Base-by-base conservation (phyloP, 2,329 filamentous ascomycete species). In the Alternaria hordeiaustralica region DNA sequence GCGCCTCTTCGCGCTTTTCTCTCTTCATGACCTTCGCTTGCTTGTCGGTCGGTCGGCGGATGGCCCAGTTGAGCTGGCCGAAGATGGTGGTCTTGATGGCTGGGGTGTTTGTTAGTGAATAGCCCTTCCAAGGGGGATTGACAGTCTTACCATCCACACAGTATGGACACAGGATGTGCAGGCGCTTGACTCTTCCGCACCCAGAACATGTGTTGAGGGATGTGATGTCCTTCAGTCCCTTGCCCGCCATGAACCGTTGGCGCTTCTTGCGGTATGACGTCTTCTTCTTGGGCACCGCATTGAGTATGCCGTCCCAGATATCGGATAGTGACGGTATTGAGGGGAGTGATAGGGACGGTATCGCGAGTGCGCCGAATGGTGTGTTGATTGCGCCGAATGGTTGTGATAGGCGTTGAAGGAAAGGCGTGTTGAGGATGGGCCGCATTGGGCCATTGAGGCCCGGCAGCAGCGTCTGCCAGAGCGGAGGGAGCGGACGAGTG, bases 241-340 rank as follows among this genome's bases (percentile, higher is more conserved):
- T 99, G 76, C 96, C 96, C 23, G 94, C 95, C 90, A 98, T 92
- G 78, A 97, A 94, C 75, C 96, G 89, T 78, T 94, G 90, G 72
- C 96, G 88, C 86, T 94, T 97, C 85, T 96, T 97, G 85, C 93
- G 93, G 81, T 99, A 93, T 45, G 95, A 97, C 33, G 94, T 96
- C 88, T 98, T 99, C 85, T 97, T 98, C 87, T 99, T 99, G 6
- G 96, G 96, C 15, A 98, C 96, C 1, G 96, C 96, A 70, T 90
- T 90, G 71, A 99, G 86, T 49, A 99, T 88, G 6, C 92, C 94
- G 71, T 97, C 95, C 95, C 95, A 98, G 74, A 99, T 89, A 67
- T 92, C 89, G 21, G 97, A 82, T n/a, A 94, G 77, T 6, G 87
- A 78, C 2, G 80, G 78, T 23, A 79, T 64, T 10, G 73, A 70